Conservation (phyloP, 2,329 filamentous ascomycete genomes). For the Alternaria conjuncta region DNA sequence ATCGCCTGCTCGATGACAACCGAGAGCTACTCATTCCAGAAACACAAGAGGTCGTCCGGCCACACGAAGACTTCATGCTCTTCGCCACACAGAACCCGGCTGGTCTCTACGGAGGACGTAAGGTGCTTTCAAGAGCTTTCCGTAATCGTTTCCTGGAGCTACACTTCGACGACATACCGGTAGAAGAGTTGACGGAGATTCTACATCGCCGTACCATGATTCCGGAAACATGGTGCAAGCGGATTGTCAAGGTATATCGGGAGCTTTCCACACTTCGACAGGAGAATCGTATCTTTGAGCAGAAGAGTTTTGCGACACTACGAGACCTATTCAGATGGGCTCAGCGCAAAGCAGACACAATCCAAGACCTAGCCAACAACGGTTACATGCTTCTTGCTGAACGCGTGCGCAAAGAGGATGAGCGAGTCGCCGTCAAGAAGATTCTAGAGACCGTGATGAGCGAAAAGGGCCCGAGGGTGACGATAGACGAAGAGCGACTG, state of each 20-base stretch:
- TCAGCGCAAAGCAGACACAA: conserved; percentile 78
- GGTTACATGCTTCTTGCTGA: conserved; percentile 97
- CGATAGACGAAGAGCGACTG: conserved; percentile 74
- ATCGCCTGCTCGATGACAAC: conserved; percentile 94
- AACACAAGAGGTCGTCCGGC: conserved; percentile 90
- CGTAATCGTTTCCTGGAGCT: conserved; percentile 96
- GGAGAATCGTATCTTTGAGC: conserved; percentile 89
- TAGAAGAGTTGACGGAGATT: conserved; percentile 91
- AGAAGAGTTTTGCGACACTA: conserved; percentile 95
- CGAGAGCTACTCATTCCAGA: conserved; percentile 94
- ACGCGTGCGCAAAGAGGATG: conserved; percentile 88
- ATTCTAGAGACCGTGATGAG: conserved; percentile 91
- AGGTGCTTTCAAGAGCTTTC: conserved; percentile 91
- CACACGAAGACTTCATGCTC: conserved; percentile 94
- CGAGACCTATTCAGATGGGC: conserved; percentile 97
- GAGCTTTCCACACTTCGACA: conserved; percentile 90
- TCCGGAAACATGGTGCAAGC: conserved; percentile 86
- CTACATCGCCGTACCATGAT: conserved; percentile 87
- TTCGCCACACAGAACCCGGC: conserved; percentile 98
- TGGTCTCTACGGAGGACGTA: conserved; percentile 92
- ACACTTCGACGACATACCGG: conserved; percentile 97
- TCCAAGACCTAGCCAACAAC: conserved; percentile 87
- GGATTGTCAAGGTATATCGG: conserved; percentile 92
- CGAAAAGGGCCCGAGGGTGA: conserved; percentile 63
- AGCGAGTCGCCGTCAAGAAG: conserved; percentile 81